These are phyloP conservation scores for Pleurotus giganteus DNA, from an alignment of 768 basidiomycete genomes.

Conservation along the genomic window DNA sequence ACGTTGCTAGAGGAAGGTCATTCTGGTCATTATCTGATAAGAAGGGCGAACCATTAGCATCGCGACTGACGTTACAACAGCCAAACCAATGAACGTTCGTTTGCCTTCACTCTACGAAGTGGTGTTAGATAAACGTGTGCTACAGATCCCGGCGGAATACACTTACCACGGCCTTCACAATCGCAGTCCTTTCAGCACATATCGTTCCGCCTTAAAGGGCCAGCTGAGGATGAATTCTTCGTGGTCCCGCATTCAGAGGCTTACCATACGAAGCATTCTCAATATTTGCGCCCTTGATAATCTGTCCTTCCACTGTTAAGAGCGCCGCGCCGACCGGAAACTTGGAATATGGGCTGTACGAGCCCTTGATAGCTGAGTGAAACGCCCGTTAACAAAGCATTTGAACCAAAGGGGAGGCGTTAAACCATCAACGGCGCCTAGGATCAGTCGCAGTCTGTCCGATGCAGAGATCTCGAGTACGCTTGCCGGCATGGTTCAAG, in stretches of 20 bases:
- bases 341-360: conserved; percentile 86
- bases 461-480: conserved; percentile 36
- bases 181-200: conserved; percentile 92
- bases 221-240: no score
- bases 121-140: background rate
- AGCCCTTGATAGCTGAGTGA: conserved; percentile 59
- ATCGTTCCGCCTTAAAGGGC: conserved; percentile 70
- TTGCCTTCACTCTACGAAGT: conserved; percentile 72
- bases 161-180: conserved; percentile 91
- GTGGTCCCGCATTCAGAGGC: no score
- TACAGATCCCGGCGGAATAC: background rate
- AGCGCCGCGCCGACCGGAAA: conserved; percentile 93
- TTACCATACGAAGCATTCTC: conserved; percentile 95
- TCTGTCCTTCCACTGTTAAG: conserved; percentile 60
- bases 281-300: conserved; percentile 87
- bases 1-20: conserved; percentile 56
- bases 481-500: conserved; percentile 19
- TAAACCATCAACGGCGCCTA: conserved; percentile 60
- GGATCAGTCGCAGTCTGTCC: conserved; percentile 48
- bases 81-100: conserved; percentile 68
- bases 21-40: background rate
- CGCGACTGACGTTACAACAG: conserved; percentile 68
- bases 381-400: background rate
- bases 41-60: background rate
- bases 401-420: background rate